A percentile compares a stretch with the other conserved stretches of the same genome.
phyloP scores from a whole-genome alignment of 2,329 filamentous ascomycete species.

The Fusarium miscanthi region DNA sequence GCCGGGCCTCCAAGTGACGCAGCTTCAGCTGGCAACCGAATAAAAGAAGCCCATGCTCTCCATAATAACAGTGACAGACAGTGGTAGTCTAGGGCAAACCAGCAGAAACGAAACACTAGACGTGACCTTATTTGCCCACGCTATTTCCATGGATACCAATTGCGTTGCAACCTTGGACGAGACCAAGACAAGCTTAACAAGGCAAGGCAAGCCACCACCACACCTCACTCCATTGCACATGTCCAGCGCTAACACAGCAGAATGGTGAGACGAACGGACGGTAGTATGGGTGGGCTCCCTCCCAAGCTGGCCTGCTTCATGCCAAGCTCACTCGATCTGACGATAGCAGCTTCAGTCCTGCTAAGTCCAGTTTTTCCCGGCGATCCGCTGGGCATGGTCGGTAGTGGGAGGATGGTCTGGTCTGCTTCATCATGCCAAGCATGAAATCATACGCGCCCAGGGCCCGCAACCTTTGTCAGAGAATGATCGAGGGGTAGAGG shows the following conservation, averaged over 20 bases:
- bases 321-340: slow-evolving; percentile 17
- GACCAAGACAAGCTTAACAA: slow-evolving; percentile 16
- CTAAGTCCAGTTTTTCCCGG: slow-evolving; percentile 14
- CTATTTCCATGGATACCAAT: slow-evolving; percentile 20
- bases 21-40: slow-evolving; percentile 39
- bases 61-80: slow-evolving; percentile 17
- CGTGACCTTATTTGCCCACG: slow-evolving; percentile 11
- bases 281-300: slow-evolving; percentile 25
- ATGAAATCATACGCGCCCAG: slow-evolving; percentile 44
- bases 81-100: slow-evolving; percentile 22
- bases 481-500: slow-evolving; percentile 37
- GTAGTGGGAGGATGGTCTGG: slow-evolving; percentile 14
- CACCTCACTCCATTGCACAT: slow-evolving; percentile 3
- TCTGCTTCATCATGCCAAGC: slow-evolving; percentile 35
- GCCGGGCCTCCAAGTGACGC: slow-evolving; percentile 38
- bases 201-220: slow-evolving; percentile 14
- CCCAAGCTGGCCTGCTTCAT: slow-evolving; percentile 5
- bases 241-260: slow-evolving; percentile 24
- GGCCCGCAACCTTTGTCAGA: slow-evolving; percentile 30
- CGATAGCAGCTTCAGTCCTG: slow-evolving; percentile 15
- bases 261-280: neutral
- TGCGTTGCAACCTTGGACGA: slow-evolving; percentile 7
- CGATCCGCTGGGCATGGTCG: slow-evolving; percentile 17
- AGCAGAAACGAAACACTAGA: slow-evolving; percentile 33
- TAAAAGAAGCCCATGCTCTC: slow-evolving; percentile 8